Evolutionary conservation across 768 basidiomycete species (phyloP).

Genomic region (Lactifluus piperatus): DNA sequence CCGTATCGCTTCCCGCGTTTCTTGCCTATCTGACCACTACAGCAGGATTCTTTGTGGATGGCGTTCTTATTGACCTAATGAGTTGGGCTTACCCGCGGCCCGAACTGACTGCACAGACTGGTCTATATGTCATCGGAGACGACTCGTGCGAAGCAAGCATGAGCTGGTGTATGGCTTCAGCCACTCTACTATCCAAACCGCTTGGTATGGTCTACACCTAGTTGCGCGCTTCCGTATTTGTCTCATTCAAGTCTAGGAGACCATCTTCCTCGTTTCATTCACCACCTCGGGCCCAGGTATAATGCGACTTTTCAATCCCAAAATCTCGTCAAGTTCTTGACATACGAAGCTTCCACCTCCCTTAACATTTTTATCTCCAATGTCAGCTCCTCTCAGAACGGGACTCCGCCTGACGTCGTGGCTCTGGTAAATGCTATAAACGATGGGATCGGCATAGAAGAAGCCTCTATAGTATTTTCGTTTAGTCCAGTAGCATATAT

Average conservation of each 20-base stretch:
- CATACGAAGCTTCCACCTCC: conserved; percentile 78
- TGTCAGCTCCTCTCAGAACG: conserved; percentile 31
- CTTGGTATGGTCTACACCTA: conserved; percentile 35
- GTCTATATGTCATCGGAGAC: conserved; percentile 51
- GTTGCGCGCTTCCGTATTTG: background rate
- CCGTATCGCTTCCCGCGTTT: conserved; percentile 32
- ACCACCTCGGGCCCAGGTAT: conserved; percentile 78
- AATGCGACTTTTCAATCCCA: conserved; percentile 67
- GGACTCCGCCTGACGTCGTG: conserved; percentile 25
- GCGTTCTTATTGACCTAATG: conserved; percentile 51
- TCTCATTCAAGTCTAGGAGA: conserved; percentile 37
- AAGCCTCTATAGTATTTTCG: conserved; percentile 33
- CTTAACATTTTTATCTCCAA: conserved; percentile 67
- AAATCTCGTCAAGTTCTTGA: conserved; percentile 62
- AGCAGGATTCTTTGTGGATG: conserved; percentile 71
- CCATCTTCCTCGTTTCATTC: conserved; percentile 63
- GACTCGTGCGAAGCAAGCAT: conserved; percentile 33
- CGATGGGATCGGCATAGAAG: conserved; percentile 37
- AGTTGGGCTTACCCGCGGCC: conserved; percentile 56
- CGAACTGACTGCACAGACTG: conserved; percentile 30
- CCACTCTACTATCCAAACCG: conserved; percentile 50
- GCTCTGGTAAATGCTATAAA: conserved; percentile 44
- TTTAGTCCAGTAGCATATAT: conserved; percentile 28
- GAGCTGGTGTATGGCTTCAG: conserved; percentile 65
- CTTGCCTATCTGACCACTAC: background rate